These are phyloP conservation scores for Lachancea sp. DNA, from an alignment of 805 yeast genomes.

Conservation along the genomic window DNA sequence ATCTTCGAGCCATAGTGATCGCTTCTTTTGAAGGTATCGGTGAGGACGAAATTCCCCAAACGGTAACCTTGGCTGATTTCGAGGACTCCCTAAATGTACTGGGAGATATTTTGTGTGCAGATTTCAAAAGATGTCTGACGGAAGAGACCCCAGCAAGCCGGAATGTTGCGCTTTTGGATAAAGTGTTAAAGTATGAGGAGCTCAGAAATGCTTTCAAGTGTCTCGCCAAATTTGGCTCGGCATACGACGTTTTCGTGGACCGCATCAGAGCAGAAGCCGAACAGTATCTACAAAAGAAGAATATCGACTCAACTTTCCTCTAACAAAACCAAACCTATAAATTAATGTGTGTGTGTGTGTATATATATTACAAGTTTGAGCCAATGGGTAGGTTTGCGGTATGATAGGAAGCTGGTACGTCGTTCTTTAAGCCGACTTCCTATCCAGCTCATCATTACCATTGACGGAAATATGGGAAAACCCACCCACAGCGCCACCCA, in stretches of 20 bases:
- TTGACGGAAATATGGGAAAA: conserved; percentile 10
- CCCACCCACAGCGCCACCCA: conserved; percentile 55
- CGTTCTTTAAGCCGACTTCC: not conserved
- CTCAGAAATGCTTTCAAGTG: conserved; percentile 49
- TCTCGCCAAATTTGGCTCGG: conserved; percentile 43
- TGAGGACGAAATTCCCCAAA: conserved; percentile 9
- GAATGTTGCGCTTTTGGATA: conserved; percentile 35
- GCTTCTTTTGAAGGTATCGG: conserved; percentile 19
- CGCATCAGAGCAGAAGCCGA: conserved; percentile 36
- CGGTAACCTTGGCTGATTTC: conserved; percentile 32
- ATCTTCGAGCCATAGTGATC: conserved; percentile 36
- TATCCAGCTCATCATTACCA: not conserved
- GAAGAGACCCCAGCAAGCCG: conserved; percentile 32
- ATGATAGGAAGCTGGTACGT: too few species aligned
- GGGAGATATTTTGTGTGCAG: conserved; percentile 39
- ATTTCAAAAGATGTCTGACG: not conserved
- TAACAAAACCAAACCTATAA: not conserved
- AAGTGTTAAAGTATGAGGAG: conserved; percentile 42
- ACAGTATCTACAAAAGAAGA: conserved; percentile 28
- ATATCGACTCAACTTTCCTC: conserved; percentile 4
- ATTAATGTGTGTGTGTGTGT: not conserved
- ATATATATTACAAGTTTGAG: not conserved
- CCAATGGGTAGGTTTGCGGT: not conserved
- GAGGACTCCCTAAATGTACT: conserved; percentile 39
- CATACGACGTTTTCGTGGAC: conserved; percentile 45